Percentiles rank a stretch among this genome's conserved stretches.
Evolutionary conservation across 495 filamentous ascomycete species (phyloP).

Genomic region (Aspergillus egyptiacus): DNA sequence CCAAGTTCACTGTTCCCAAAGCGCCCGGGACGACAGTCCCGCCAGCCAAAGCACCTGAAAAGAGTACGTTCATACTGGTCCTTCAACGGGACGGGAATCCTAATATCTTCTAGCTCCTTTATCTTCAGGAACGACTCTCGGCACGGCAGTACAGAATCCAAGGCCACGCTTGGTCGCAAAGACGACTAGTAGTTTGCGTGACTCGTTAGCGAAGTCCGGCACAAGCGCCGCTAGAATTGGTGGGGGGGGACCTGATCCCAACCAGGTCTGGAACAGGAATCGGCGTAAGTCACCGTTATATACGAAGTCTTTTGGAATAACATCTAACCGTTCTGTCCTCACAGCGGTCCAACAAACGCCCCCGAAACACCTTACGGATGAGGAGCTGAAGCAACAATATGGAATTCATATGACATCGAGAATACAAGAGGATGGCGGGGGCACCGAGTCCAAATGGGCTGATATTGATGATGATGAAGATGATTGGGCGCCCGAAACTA

Average conservation of each 20-base stretch:
- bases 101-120: constrained; percentile 35
- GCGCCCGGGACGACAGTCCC: constrained; percentile 48
- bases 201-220: constrained; percentile 44
- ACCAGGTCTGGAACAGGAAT: constrained; percentile 96
- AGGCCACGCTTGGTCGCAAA: constrained; percentile 64
- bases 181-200: constrained; percentile 50
- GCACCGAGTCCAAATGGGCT: constrained; percentile 90
- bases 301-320: neutral
- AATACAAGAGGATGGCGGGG: constrained; percentile 73
- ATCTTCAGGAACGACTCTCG: constrained; percentile 35
- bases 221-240: constrained; percentile 41
- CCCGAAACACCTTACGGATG: constrained; percentile 90
- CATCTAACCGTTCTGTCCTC: constrained; percentile 25
- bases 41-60: constrained; percentile 49
- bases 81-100: neutral
- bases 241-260: constrained; percentile 57
- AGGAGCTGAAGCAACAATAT: constrained; percentile 91
- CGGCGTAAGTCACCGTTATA: constrained; percentile 58
- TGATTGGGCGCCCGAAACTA: constrained; percentile 93
- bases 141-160: constrained; percentile 39
- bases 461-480: constrained; percentile 99
- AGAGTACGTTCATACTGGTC: constrained; percentile 39
- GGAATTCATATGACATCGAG: constrained; percentile 94
- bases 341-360: constrained; percentile 70
- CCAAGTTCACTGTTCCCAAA: constrained; percentile 59